Evolutionary conservation across 2,329 filamentous ascomycete species (phyloP), one percentile per base, ranked within the genome.

Genomic region (Helotiales sp.): DNA sequence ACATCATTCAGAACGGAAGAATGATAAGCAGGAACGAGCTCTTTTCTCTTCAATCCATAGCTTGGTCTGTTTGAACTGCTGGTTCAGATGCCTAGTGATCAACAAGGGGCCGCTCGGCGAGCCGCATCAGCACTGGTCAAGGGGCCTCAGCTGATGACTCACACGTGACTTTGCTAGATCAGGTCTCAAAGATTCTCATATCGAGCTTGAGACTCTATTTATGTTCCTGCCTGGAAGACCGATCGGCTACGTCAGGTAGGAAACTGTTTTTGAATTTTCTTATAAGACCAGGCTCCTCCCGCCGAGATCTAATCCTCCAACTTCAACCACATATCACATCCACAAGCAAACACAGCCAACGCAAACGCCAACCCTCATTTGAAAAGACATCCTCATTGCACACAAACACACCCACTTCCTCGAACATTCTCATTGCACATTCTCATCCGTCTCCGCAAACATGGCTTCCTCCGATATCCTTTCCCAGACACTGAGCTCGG

Each of bases 401-500:
- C 13, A 6, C 28, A 24, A 8, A 13, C n/a, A 26, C 2, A 3
- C n/a, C 28, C 55, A 17, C 20, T 28, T 11, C 32, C 13, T 45
- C 7, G 3, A 26, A 40, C 6, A 15, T 20, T n/a, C 15, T 15
- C 37, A 26, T 20, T n/a, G 32, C 40, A 20, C 20, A 28, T 4
- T 47, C 11, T 17, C 8, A 40, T 24, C 17, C 15, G 37, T 34
- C 20, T 60, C 24, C 26, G 30, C 20, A 30, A 67, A 17, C 58
- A 79, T 79, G 78, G 77, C 77, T 57, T 79, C 78, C 55, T 73
- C 75, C 20, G 75, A 78, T 28, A 71, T 80, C 59, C 78, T 86
- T 24, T 84, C 85, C 11, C 80, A 85, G 61, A 86, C 84, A 17
- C 81, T 87, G 30, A 80, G 82, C 55, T 83, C 83, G 43, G 84